Percentiles rank a stretch among this genome's conserved stretches.
phyloP scores from a whole-genome alignment of 192 early-diverging fungal genomes.

The Gryganskiella cystojenkinii region DNA sequence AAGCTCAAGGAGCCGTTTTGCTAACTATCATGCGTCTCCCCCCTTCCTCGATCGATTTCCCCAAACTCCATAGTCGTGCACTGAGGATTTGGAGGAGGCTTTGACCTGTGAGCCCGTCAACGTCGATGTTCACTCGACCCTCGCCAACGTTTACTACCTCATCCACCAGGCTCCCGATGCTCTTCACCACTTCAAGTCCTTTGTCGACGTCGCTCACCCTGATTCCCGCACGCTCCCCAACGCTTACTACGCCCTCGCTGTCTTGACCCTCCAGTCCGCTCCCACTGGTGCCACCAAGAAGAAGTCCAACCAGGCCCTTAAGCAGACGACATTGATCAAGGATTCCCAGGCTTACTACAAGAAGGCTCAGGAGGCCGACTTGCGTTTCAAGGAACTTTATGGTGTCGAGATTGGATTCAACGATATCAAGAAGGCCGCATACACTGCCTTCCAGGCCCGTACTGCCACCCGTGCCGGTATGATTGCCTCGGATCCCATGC shows the following conservation, averaged over 20 bases:
- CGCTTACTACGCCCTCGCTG: constrained; percentile 61
- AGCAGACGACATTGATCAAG: constrained; percentile 49
- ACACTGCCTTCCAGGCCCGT: constrained; percentile 50
- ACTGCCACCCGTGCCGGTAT: constrained; percentile 35
- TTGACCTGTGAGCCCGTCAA: constrained; percentile 41
- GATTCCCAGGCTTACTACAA: constrained; percentile 60
- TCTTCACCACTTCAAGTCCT: constrained; percentile 61
- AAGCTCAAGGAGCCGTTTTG: too few relatives aligned
- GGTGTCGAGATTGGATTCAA: constrained; percentile 58
- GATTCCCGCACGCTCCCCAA: constrained; percentile 64
- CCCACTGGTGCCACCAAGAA: constrained; percentile 50
- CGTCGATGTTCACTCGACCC: constrained; percentile 48
- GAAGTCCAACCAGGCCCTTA: constrained; percentile 51
- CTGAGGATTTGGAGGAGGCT: constrained; percentile 47
- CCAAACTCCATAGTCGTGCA: constrained; percentile 54
- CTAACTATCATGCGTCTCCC: too few relatives aligned
- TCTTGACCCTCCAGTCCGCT: constrained; percentile 51
- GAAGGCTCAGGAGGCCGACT: constrained; percentile 63
- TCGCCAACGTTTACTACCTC: constrained; percentile 49
- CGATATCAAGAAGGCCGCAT: constrained; percentile 62
- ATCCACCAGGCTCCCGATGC: constrained; percentile 57
- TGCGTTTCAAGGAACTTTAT: constrained; percentile 64
- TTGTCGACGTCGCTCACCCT: constrained; percentile 59
- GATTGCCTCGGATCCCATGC: constrained; percentile 41
- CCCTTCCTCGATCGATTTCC: neutral